Conservation (phyloP, 352 stramenopile species). For the Pythium pectinolyticum region DNA sequence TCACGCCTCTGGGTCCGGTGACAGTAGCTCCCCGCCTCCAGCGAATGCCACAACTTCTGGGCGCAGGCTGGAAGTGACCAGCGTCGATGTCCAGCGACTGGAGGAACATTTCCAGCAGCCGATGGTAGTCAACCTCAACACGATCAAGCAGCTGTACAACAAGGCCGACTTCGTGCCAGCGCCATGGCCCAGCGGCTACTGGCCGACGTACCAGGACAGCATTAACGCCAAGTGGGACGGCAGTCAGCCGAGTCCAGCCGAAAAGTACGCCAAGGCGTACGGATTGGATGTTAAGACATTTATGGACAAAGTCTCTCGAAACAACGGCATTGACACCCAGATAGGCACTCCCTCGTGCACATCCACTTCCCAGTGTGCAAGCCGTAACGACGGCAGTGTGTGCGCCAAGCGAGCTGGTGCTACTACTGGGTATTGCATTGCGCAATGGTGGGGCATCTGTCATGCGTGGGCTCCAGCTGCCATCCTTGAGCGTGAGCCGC, state of each 20-base stretch:
- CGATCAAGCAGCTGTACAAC: constrained; percentile 18
- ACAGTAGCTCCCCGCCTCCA: neutral
- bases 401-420: constrained; percentile 23
- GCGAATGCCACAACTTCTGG: neutral
- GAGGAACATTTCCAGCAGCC: constrained; percentile 18
- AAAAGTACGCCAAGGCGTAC: constrained; percentile 24
- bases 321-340: neutral
- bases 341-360: neutral
- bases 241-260: constrained; percentile 11
- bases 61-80: constrained; percentile 20
- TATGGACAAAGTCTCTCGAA: constrained; percentile 18
- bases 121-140: constrained; percentile 25
- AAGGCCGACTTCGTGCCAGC: neutral
- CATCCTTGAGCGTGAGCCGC: constrained; percentile 6
- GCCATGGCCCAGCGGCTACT: constrained; percentile 44
- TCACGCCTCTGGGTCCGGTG: too few relatives aligned
- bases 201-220: constrained; percentile 56
- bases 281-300: constrained; percentile 11
- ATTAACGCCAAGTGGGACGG: constrained; percentile 50
- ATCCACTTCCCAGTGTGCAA: constrained; percentile 1
- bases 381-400: constrained; percentile 12
- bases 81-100: constrained; percentile 17
- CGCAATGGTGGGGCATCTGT: constrained; percentile 28
- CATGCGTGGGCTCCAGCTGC: constrained; percentile 29
- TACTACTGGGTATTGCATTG: constrained; percentile 17